Base-by-base conservation (phyloP, 345 rosid genomes). In the Eucalyptus pauciflora region DNA sequence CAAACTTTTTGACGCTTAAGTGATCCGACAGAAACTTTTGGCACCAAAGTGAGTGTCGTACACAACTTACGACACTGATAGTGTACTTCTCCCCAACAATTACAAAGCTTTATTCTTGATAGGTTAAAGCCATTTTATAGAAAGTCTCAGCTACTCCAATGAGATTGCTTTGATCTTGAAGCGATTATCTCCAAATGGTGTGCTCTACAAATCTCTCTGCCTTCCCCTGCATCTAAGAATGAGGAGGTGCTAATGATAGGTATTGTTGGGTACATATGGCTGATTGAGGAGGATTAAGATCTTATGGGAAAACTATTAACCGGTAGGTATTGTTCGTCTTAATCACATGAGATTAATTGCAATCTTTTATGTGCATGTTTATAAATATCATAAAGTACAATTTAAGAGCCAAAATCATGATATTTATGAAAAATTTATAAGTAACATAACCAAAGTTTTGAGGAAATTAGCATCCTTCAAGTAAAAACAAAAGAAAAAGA, bases 251-350 rank as follows among this genome's bases (percentile, higher is more conserved):
- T 9, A 56, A 56, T 56, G 29, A 56, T 22, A 56, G 62, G 62
- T 9, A 56, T 22, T 6, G 13, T 22, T 56, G 62, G 62, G 29
- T 56, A 56, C 12, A 22, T 56, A 22, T 22, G 62, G 29, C 62
- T 56, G 5, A 56, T 56, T 56, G 13, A 56, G 25, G 25, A 20
- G 62, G 29, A 56, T 24, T 56, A 56, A 0, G 29, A 24, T 56
- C 29, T 22, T 9, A 56, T 9, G 6, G 62, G 62, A 56, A 22
- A 56, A 56, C 62, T 56, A 24, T 24, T 4, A 56, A 56, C 62
- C 2, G 24, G 0, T 8, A 56, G 62, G 62, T 56, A 56, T 10
- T 56, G 29, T 24, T 56, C 3, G 0, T 4, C 6, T 0, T 24
- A 56, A 10, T 56, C 24, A 56, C 29, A 56, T 0, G 62, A 56